A percentile compares a stretch with the other conserved stretches of the same genome.
Conservation (phyloP, 805 yeast species). For the Candida quercuum region DNA sequence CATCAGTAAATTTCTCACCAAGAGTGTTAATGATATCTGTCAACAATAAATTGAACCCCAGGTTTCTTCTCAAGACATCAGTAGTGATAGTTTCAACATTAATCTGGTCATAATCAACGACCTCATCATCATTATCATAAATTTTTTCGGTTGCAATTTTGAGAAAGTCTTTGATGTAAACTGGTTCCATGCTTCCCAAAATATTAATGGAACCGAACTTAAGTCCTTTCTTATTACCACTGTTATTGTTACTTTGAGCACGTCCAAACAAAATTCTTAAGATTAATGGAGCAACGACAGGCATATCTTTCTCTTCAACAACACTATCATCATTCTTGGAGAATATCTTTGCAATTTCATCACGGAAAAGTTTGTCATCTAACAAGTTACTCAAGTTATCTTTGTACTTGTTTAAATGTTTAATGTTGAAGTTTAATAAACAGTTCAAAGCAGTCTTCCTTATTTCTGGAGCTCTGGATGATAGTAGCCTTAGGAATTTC, state of each 20-base stretch:
- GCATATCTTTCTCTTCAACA: slow-evolving; percentile 58
- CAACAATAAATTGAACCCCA: slow-evolving; percentile 63
- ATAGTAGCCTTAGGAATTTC: slow-evolving; percentile 49
- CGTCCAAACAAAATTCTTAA: slow-evolving; percentile 82
- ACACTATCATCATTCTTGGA: slow-evolving; percentile 43
- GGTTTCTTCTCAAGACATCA: slow-evolving; percentile 40
- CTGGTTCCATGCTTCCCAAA: slow-evolving; percentile 49
- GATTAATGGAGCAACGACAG: slow-evolving; percentile 61
- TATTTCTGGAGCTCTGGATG: slow-evolving; percentile 53
- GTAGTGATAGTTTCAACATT: slow-evolving; percentile 23
- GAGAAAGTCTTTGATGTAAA: slow-evolving; percentile 55
- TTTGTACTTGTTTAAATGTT: slow-evolving; percentile 56
- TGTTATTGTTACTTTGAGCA: slow-evolving; percentile 62
- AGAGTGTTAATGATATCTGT: slow-evolving; percentile 51
- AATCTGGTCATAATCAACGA: slow-evolving; percentile 15
- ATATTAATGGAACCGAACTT: slow-evolving; percentile 65
- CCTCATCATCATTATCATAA: slow-evolving; percentile 25
- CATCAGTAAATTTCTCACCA: slow-evolving; percentile 49
- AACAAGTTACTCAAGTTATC: slow-evolving; percentile 70
- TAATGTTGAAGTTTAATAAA: slow-evolving; percentile 57
- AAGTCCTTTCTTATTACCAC: slow-evolving; percentile 68
- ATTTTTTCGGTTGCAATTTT: slow-evolving; percentile 55
- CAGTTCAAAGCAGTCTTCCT: slow-evolving; percentile 73
- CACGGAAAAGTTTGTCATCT: slow-evolving; percentile 81
- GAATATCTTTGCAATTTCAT: slow-evolving; percentile 68